Conservation (phyloP, 2,329 filamentous ascomycete genomes). For the Fonsecaea multimorphosa region DNA sequence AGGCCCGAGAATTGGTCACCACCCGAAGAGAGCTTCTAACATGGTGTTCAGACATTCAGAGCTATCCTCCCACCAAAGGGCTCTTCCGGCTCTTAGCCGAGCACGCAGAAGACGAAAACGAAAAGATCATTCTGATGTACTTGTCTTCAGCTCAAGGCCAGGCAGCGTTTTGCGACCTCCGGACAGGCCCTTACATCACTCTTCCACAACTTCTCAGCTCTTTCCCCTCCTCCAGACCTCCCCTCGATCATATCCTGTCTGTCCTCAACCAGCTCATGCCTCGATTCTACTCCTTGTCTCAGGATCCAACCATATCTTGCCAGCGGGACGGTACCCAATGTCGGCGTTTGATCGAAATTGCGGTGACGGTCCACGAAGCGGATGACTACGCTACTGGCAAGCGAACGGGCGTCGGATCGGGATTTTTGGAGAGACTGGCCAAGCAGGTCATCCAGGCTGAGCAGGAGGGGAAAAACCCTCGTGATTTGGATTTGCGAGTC, state of each 20-base stretch:
- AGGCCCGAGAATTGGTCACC: constrained; percentile 82
- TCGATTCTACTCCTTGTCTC: constrained; percentile 96
- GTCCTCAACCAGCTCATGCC: constrained; percentile 90
- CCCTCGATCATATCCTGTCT: constrained; percentile 79
- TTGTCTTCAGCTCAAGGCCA: constrained; percentile 90
- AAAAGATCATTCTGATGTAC: constrained; percentile 87
- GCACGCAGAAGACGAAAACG: constrained; percentile 76
- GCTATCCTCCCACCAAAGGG: constrained; percentile 86
- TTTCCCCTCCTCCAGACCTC: constrained; percentile 89
- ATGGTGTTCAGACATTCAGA: constrained; percentile 95
- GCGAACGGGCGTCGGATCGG: constrained; percentile 86
- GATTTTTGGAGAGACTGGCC: constrained; percentile 89
- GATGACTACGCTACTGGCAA: constrained; percentile 74
- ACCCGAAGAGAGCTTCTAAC: constrained; percentile 90
- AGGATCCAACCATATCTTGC: constrained; percentile 84
- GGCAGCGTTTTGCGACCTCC: constrained; percentile 89
- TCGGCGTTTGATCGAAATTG: constrained; percentile 88
- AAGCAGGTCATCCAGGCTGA: constrained; percentile 72
- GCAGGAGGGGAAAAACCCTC: constrained; percentile 59
- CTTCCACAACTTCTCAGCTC: constrained; percentile 85
- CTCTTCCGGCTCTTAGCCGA: constrained; percentile 86
- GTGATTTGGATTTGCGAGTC: constrained; percentile 70
- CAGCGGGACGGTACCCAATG: constrained; percentile 72
- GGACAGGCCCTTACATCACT: constrained; percentile 85
- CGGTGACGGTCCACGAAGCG: constrained; percentile 92